Evolutionary conservation across 1,284 basidiomycete species (phyloP), one percentile per base, ranked within the genome.

Genomic region (Pulveroboletus sp.): DNA sequence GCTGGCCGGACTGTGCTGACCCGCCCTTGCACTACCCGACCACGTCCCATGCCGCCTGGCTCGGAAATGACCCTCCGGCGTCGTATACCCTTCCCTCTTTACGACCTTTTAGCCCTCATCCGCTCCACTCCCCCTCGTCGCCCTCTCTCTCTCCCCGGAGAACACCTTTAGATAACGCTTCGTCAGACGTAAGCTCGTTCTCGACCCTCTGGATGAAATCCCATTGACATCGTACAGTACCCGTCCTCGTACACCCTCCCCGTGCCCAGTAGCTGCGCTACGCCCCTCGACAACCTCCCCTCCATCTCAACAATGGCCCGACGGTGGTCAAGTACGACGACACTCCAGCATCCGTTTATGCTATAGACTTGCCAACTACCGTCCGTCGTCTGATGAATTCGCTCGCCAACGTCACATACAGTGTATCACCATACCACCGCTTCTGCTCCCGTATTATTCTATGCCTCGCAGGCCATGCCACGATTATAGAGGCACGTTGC

Each of bases 281-380:
- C 67, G 36, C 59, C 70, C 6, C 61, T 71, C 21, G 68, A 70
- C 49, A 71, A 70, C 56, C 67, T 72, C 9, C 70, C 68, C 0
- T 69, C 71, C 47, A 72, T 73, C 42, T 71, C 68, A 2, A 63
- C 68, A 3, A 70, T 70, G 71, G 69, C 67, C 17, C 66, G 68
- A 42, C 65, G 70, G 15, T 70, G 68, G 68, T 62, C 71, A 4
- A 66, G 48, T 46, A 54, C 70, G 16, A 56, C 65, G 15, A 72
- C 53, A 21, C 51, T 71, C 33, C 71, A 71, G 35, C 59, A 72
- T 40, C 65, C 67, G 15, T 73, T 73, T 9, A 65, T 73, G 65
- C 48, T 70, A 69, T 70, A 72, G 70, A 71, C 29, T 36, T 26
- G 47, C 58, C 44, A 33, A 47, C 42, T 54, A 36, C 44, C 41